Percentiles rank a stretch among this genome's conserved stretches.
These are phyloP conservation scores for Kurtzmaniella cleridarum DNA, from an alignment of 805 yeast genomes.

Conservation along the genomic window DNA sequence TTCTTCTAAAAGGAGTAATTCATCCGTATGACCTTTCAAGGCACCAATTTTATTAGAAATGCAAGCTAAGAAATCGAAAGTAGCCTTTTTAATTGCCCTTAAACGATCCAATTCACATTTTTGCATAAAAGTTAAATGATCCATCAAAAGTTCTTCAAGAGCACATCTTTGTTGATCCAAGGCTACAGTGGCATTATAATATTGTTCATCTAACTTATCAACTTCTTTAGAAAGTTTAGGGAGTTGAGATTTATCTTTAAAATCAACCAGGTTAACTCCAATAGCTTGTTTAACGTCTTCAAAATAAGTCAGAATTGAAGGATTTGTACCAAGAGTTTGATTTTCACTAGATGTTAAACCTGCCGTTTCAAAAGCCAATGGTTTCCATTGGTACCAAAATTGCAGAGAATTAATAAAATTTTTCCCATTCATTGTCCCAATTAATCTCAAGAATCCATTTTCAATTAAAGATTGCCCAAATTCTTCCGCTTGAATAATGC, in stretches of 20 bases:
- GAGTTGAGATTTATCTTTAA: conserved; percentile 46
- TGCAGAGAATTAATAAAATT: conserved; percentile 70
- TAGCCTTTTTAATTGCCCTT: conserved; percentile 68
- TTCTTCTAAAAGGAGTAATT: conserved; percentile 60
- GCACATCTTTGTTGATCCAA: conserved; percentile 67
- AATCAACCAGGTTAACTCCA: conserved; percentile 37
- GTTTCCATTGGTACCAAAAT: conserved; percentile 77
- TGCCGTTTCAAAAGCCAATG: conserved; percentile 52
- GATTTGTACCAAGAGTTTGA: neutral
- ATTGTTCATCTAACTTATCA: conserved; percentile 49
- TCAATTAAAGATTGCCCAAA: conserved; percentile 70
- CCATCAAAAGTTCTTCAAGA: conserved; percentile 67
- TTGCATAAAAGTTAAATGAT: conserved; percentile 72
- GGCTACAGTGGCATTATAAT: conserved; percentile 45
- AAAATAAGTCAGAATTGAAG: conserved; percentile 22
- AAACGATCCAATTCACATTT: conserved; percentile 76
- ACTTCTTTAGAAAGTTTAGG: conserved; percentile 54
- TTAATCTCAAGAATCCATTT: conserved; percentile 55
- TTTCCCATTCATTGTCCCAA: conserved; percentile 53
- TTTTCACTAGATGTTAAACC: conserved; percentile 8
- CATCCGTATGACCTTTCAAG: conserved; percentile 55
- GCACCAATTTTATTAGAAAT: conserved; percentile 56
- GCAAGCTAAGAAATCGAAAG: conserved; percentile 65
- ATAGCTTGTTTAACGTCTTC: conserved; percentile 43
- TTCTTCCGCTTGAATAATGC: conserved; percentile 56